Evolutionary conservation across 352 stramenopile species (phyloP).

Genomic region (Elongisporangium prolatum): DNA sequence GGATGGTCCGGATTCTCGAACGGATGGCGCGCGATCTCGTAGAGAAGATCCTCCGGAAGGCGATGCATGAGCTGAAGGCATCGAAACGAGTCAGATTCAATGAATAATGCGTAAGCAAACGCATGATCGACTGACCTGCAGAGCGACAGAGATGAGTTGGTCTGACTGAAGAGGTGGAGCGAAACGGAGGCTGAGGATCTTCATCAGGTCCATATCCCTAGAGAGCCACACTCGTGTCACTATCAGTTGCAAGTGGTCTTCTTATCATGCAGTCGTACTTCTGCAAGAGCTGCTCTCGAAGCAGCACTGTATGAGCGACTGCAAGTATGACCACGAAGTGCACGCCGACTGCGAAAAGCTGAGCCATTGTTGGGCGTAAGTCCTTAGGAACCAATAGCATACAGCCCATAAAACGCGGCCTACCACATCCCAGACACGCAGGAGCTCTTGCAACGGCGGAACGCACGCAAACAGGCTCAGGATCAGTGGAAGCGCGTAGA

Average conservation of each 20-base stretch:
- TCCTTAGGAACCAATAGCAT: no score
- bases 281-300: slow-evolving; percentile 79
- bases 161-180: slow-evolving; percentile 76
- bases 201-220: slow-evolving; percentile 87
- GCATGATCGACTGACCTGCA: slow-evolving; percentile 34
- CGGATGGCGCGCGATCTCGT: slow-evolving; percentile 83
- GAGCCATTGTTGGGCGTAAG: not conserved
- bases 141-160: slow-evolving; percentile 77
- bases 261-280: slow-evolving; percentile 36
- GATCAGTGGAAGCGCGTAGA: slow-evolving; percentile 87
- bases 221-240: not conserved
- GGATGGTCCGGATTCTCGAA: slow-evolving; percentile 62
- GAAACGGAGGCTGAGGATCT: slow-evolving; percentile 83
- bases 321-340: slow-evolving; percentile 90
- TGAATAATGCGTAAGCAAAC: slow-evolving; percentile 1
- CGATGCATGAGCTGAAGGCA: slow-evolving; percentile 67
- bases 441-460: slow-evolving; percentile 79
- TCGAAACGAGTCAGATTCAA: slow-evolving; percentile 2
- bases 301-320: slow-evolving; percentile 83
- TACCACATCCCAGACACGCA: slow-evolving; percentile 91
- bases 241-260: not conserved
- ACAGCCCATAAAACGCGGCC: slow-evolving; percentile 6
- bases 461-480: slow-evolving; percentile 90
- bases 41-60: slow-evolving; percentile 80
- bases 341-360: slow-evolving; percentile 89